A percentile compares a stretch with the other conserved stretches of the same genome.
phyloP scores from a whole-genome alignment of 306 rosid species.

The Prunus armeniaca region DNA sequence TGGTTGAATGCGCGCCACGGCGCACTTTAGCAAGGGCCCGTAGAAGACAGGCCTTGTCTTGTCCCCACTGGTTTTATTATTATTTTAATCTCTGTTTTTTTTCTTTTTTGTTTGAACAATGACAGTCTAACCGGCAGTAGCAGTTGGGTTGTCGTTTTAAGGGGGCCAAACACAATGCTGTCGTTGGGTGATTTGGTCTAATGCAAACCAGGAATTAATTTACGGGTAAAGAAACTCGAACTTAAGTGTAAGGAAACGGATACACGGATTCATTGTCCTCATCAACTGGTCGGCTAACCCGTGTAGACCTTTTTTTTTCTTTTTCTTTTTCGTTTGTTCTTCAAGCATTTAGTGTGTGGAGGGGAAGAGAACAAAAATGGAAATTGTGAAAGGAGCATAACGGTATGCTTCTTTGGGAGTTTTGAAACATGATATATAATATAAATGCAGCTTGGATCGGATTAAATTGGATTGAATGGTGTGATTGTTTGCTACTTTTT shows the following conservation, averaged over 20 bases:
- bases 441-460: too few species aligned
- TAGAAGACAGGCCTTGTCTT: not conserved
- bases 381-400: not conserved
- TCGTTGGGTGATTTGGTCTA: not conserved
- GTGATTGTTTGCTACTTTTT: not conserved
- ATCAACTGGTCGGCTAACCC: too few species aligned
- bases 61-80: not conserved
- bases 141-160: constrained; percentile 35
- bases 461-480: not conserved
- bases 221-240: too few species aligned
- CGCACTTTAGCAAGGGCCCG: not conserved
- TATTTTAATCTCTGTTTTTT: too few species aligned
- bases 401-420: not conserved
- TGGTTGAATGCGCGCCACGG: not conserved
- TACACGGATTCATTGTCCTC: too few species aligned
- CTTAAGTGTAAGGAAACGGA: too few species aligned
- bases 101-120: not conserved
- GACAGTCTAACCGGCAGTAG: constrained; percentile 14
- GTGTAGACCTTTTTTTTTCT: not conserved
- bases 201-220: not conserved
- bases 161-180: constrained; percentile 12
- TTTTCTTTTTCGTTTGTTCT: not conserved
- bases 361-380: not conserved
- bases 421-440: not conserved
- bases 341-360: not conserved